phyloP scores from a whole-genome alignment of 257 asterid species.

The Nicotiana attenuata region DNA sequence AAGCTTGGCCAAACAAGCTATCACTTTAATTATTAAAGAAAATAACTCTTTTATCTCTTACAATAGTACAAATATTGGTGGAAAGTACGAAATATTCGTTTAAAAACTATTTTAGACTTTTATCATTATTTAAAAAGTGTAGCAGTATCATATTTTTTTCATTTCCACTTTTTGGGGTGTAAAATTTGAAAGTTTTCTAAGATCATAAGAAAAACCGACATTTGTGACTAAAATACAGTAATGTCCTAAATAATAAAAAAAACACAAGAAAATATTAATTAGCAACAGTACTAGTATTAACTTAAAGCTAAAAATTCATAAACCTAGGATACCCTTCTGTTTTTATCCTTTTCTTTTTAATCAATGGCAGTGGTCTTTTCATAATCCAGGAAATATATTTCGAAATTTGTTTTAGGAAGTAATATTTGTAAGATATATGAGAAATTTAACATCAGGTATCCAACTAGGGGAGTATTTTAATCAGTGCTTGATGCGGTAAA shows the following conservation, averaged over 20 bases:
- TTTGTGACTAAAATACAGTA: background rate
- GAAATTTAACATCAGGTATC: background rate
- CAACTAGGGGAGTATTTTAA: background rate
- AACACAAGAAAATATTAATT: background rate
- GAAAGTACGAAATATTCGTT: no score
- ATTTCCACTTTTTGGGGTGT: background rate
- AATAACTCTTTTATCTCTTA: no score
- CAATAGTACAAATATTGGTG: no score
- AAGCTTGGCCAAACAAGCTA: no score
- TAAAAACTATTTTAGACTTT: no score
- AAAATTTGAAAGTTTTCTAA: background rate
- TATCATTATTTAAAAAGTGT: no score
- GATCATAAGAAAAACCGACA: background rate
- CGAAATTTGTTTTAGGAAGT: background rate
- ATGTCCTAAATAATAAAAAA: background rate
- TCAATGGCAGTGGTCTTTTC: background rate
- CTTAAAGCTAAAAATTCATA: background rate
- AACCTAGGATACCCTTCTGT: background rate
- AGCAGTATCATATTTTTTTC: background rate
- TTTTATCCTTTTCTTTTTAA: background rate
- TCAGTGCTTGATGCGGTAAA: background rate
- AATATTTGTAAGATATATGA: background rate
- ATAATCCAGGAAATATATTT: background rate
- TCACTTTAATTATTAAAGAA: no score
- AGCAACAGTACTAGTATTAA: background rate